These are phyloP conservation scores for Tremella yokohamensis DNA, from an alignment of 768 basidiomycete species.

Conservation along the genomic window DNA sequence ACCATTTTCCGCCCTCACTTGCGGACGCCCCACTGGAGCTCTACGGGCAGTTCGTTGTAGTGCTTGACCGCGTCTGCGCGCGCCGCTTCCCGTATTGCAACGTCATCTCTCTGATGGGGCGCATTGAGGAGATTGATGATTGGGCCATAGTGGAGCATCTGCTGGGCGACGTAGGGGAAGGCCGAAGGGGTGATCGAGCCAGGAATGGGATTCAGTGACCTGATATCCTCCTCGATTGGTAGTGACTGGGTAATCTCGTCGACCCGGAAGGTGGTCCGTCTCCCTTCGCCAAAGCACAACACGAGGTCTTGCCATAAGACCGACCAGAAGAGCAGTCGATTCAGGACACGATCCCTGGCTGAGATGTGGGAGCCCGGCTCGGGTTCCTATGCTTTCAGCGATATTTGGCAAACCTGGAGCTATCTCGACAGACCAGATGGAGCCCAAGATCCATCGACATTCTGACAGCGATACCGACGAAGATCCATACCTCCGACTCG, in stretches of 20 bases:
- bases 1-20: constrained; percentile 23
- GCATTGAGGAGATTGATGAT: constrained; percentile 31
- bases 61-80: constrained; percentile 14
- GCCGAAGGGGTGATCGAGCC: constrained; percentile 11
- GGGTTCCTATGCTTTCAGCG: constrained; percentile 18
- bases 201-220: constrained; percentile 1
- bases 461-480: constrained; percentile 29
- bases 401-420: neutral
- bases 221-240: constrained; percentile 22
- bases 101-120: neutral
- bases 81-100: constrained; percentile 6
- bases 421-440: constrained; percentile 25
- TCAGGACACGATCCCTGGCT: constrained; percentile 15
- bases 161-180: constrained; percentile 26
- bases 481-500: constrained; percentile 34
- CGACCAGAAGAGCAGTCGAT: constrained; percentile 33
- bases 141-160: constrained; percentile 30
- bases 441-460: constrained; percentile 38
- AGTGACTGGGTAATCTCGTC: constrained; percentile 33
- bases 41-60: constrained; percentile 28
- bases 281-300: constrained; percentile 27
- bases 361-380: constrained; percentile 17
- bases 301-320: constrained; percentile 32
- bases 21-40: constrained; percentile 29
- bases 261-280: constrained; percentile 25